phyloP scores from a whole-genome alignment of 352 stramenopile genomes.

The Sclerospora graminicola region DNA sequence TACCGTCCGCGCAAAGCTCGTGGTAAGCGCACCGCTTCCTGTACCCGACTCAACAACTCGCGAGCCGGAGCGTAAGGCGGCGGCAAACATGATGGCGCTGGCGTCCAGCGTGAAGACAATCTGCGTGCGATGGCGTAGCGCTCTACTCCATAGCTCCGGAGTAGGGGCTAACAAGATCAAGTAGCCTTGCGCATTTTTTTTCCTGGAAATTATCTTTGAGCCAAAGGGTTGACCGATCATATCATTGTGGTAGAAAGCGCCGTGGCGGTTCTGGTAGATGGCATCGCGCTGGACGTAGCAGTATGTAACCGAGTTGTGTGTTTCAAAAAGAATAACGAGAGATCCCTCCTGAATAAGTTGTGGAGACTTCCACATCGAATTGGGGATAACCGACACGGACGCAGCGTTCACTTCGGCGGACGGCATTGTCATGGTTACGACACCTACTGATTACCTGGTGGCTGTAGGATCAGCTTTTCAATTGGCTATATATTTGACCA shows the following conservation, averaged over 20 bases:
- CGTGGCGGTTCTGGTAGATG: slow-evolving; percentile 94
- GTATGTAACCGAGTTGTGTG: slow-evolving; percentile 92
- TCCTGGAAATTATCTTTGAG: slow-evolving; percentile 55
- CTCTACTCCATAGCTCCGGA: slow-evolving; percentile 94
- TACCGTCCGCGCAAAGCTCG: slow-evolving; percentile 87
- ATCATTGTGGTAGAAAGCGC: slow-evolving; percentile 95
- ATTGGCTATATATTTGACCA: no score
- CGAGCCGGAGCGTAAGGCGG: slow-evolving; percentile 86
- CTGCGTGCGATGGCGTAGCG: slow-evolving; percentile 90
- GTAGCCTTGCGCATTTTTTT: slow-evolving; percentile 73
- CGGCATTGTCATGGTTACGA: slow-evolving; percentile 18
- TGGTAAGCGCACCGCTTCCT: slow-evolving; percentile 89
- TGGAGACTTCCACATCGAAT: slow-evolving; percentile 56
- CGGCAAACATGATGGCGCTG: slow-evolving; percentile 86
- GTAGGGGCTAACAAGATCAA: slow-evolving; percentile 93
- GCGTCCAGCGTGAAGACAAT: slow-evolving; percentile 96
- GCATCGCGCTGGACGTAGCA: slow-evolving; percentile 86
- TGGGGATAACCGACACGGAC: slow-evolving; percentile 31
- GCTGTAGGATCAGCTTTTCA: no score
- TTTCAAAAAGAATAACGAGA: slow-evolving; percentile 96
- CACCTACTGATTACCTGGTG: no score
- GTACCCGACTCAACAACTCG: slow-evolving; percentile 89
- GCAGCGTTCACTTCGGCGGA: slow-evolving; percentile 17
- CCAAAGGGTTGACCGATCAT: slow-evolving; percentile 88
- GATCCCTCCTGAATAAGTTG: slow-evolving; percentile 58